phyloP scores from a whole-genome alignment of 768 basidiomycete species.

The Suillus placidus region DNA sequence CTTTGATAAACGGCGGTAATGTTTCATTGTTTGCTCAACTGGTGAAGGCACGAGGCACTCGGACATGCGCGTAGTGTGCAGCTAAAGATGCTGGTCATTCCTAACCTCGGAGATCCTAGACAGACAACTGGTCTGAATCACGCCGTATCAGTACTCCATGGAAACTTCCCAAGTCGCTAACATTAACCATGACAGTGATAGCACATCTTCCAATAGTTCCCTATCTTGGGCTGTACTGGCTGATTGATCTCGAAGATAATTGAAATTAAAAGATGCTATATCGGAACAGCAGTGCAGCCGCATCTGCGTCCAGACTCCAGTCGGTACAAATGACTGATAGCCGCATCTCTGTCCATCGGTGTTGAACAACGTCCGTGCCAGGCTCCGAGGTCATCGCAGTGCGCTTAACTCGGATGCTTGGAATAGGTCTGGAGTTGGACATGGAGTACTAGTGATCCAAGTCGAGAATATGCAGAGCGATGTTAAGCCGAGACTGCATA shows the following conservation, averaged over 20 bases:
- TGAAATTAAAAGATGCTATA: constrained; percentile 8
- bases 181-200: constrained; percentile 1
- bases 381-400: constrained; percentile 4
- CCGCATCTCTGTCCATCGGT: neutral
- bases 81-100: neutral
- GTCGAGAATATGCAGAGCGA: neutral
- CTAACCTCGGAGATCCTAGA: neutral
- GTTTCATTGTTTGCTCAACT: neutral
- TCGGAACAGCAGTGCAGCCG: constrained; percentile 2
- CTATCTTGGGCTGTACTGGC: constrained; percentile 4
- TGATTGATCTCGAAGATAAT: constrained; percentile 27
- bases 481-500: neutral
- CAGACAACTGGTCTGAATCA: neutral
- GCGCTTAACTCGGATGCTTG: neutral
- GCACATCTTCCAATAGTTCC: neutral
- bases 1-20: neutral
- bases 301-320: neutral
- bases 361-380: neutral
- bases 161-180: neutral
- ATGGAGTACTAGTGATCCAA: neutral
- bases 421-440: neutral
- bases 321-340: neutral
- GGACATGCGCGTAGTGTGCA: neutral
- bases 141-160: neutral
- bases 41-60: neutral